A percentile compares a stretch with the other conserved stretches of the same genome.
Evolutionary conservation across 768 basidiomycete genomes (phyloP).

Genomic region (Lactarius quietus): DNA sequence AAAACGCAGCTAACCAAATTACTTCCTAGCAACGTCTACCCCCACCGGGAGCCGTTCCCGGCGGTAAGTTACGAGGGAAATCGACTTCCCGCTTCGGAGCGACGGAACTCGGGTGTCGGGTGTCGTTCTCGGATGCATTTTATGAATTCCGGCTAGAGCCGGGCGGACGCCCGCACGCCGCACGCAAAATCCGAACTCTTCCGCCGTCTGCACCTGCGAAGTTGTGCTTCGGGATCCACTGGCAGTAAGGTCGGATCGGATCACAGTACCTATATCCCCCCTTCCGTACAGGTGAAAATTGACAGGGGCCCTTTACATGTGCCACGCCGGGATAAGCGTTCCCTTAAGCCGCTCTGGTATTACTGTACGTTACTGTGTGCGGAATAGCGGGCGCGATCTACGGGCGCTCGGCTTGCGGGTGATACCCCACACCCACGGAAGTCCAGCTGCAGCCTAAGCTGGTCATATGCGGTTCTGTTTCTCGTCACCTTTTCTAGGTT

Average conservation of each 20-base stretch:
- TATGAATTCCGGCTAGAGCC: not conserved
- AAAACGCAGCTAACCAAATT: too few species aligned
- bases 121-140: too few species aligned
- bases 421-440: not conserved
- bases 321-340: not conserved
- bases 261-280: not conserved
- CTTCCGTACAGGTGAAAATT: not conserved
- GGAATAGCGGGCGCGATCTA: not conserved
- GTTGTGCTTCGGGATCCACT: not conserved
- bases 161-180: not conserved
- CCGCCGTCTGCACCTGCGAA: not conserved
- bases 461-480: not conserved
- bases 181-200: not conserved
- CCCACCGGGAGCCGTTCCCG: too few species aligned
- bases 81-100: not conserved
- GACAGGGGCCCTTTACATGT: not conserved
- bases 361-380: too few species aligned
- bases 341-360: not conserved
- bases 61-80: too few species aligned
- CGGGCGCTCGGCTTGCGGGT: not conserved
- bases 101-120: not conserved
- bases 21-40: too few species aligned
- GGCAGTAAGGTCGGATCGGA: too few species aligned
- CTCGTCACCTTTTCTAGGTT: not conserved
- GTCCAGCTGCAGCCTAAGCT: not conserved